Percentiles rank a stretch among this genome's conserved stretches.
These are phyloP conservation scores for Lodderomyces elongisporus DNA, from an alignment of 1,139 yeast genomes.

Conservation along the genomic window DNA sequence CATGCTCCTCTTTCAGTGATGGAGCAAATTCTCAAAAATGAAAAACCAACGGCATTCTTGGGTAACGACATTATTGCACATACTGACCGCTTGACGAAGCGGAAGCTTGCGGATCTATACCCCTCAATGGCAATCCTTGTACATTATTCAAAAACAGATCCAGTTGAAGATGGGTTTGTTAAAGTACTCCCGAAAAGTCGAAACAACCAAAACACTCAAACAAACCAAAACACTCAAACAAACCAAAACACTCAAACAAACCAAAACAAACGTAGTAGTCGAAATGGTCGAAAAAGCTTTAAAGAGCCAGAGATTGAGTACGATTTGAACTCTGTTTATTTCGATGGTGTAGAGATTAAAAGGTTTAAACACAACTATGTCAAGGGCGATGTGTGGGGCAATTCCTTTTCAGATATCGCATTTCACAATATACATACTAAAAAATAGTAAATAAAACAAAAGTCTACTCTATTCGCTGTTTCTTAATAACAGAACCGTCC, in stretches of 20 bases:
- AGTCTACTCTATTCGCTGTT: conserved; percentile 3
- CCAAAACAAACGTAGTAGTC: too few relatives aligned
- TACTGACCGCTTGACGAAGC: conserved; percentile 45
- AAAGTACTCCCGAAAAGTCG: conserved; percentile 16
- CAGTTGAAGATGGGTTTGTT: conserved; percentile 24
- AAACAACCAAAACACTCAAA: conserved; percentile 21
- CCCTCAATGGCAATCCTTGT: conserved; percentile 39
- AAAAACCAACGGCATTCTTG: conserved; percentile 33
- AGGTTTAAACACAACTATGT: conserved; percentile 14
- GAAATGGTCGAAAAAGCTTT: conserved; percentile 21
- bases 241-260: too few relatives aligned
- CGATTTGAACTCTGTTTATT: conserved; percentile 28
- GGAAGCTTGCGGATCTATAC: conserved; percentile 36
- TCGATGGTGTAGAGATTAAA: conserved; percentile 17
- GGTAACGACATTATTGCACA: conserved; percentile 50
- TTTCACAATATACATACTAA: conserved; percentile 26
- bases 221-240: conserved; percentile 30
- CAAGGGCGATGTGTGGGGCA: conserved; percentile 41
- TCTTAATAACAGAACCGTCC: too few relatives aligned
- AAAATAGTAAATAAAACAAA: too few relatives aligned
- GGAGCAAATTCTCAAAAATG: conserved; percentile 31
- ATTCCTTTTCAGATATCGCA: conserved; percentile 51
- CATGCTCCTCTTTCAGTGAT: conserved; percentile 69
- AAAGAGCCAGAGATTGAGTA: conserved; percentile 36
- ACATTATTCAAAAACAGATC: conserved; percentile 17